phyloP scores from a whole-genome alignment of 2,329 filamentous ascomycete species.

The Zymoseptoria crescenta region DNA sequence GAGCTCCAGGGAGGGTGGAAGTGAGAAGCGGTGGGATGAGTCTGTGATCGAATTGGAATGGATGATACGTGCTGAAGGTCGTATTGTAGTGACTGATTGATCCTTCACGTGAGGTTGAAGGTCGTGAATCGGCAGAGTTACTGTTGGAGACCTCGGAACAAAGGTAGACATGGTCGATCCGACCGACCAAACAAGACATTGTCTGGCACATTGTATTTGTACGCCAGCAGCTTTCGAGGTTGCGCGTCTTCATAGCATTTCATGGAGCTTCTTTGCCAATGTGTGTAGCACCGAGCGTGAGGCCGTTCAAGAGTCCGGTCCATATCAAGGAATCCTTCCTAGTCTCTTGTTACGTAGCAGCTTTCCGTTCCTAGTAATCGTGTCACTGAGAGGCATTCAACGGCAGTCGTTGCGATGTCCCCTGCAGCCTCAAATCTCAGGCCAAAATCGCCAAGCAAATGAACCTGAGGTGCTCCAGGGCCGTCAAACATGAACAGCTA shows the following conservation, averaged over 20 bases:
- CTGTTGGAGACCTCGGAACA: background rate
- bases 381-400: too few relatives aligned
- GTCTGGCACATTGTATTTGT: background rate
- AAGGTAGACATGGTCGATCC: background rate
- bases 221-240: background rate
- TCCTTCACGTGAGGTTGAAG: background rate
- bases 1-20: constrained; percentile 22
- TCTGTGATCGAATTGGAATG: background rate
- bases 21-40: background rate
- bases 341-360: too few relatives aligned
- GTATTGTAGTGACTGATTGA: background rate
- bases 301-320: too few relatives aligned
- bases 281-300: background rate
- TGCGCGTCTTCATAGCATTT: background rate
- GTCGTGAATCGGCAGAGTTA: background rate
- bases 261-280: background rate
- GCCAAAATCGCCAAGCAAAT: background rate
- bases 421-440: background rate
- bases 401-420: too few relatives aligned
- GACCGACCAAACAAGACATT: background rate
- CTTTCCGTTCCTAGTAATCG: too few relatives aligned
- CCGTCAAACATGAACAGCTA: background rate
- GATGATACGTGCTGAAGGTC: background rate
- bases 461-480: background rate
- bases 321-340: too few relatives aligned